Base-by-base conservation (phyloP, 106 monocot species). In the Dendrobium nobile region DNA sequence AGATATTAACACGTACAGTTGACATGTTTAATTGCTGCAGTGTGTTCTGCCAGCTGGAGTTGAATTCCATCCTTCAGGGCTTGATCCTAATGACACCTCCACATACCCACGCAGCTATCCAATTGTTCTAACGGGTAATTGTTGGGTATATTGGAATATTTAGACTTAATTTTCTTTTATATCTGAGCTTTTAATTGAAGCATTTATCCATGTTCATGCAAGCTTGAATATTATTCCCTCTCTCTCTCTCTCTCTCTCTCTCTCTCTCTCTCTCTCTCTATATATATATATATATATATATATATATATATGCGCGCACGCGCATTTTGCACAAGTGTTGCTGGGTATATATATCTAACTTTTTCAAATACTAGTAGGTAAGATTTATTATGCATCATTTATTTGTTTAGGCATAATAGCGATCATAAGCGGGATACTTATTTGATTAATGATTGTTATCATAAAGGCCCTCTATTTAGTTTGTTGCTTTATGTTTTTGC, bases 41-140 rank as follows among this genome's bases (percentile, higher is more conserved):
- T 99, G 99, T 85, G 99, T 99, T 86, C 77, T 99, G 41, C 99
- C 99, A 19, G 99, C 90, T 24, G 99, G 99, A 40, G 88, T 95
- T n/a, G 93, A 85, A 73, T 88, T 99, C 54, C 88, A 95, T 78
- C 61, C 90, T 73, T 90, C 88, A 19, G 94, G 97, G 18, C 31
- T 88, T 78, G 92, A 97, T 55, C 47, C 86, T 8, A 88, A 90
- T 77, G 95, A 95, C 80, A 44, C 75, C 19, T 88, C 85, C 17
- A 92, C 94, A 58, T 93, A 87, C 48, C 91, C 93, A 70, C 89
- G 90, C 40, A 90, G 91, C 79, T 99, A 99, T 82, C 99, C 99
- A 48, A 95, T 99, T 58, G 99, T 99, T 83, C 77, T 99, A 55
- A 99, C 99, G 26, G 99, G 99, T 98, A 85, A 37, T 47, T 79